These are phyloP conservation scores for Pythium oligandrum DNA, from an alignment of 352 stramenopile genomes.

Conservation along the genomic window DNA sequence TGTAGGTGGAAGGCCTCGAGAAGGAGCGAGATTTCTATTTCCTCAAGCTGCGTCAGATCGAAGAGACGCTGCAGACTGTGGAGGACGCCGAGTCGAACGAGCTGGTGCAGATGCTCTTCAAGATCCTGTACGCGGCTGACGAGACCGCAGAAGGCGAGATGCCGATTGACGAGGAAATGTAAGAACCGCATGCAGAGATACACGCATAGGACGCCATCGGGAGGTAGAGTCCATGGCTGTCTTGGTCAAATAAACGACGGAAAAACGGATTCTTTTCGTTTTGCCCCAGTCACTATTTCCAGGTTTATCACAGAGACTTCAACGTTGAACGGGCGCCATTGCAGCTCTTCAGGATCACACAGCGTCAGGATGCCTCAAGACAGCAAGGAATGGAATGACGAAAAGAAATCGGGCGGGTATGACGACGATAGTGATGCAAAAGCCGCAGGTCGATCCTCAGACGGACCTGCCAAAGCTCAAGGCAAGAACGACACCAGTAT, in stretches of 20 bases:
- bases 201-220: not conserved
- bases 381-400: too few species aligned
- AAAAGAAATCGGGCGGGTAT: too few species aligned
- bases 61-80: conserved; percentile 91
- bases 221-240: too few species aligned
- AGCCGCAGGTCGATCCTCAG: too few species aligned
- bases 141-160: conserved; percentile 34
- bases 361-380: too few species aligned
- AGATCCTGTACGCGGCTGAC: conserved; percentile 83
- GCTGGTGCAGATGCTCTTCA: conserved; percentile 70
- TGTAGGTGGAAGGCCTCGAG: conserved; percentile 84
- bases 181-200: not conserved
- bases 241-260: too few species aligned
- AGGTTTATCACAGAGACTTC: too few species aligned
- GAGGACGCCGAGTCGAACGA: conserved; percentile 54
- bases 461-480: not conserved
- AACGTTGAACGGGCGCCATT: too few species aligned
- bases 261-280: too few species aligned
- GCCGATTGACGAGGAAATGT: conserved; percentile 26
- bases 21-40: conserved; percentile 99
- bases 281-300: too few species aligned
- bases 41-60: conserved; percentile 97
- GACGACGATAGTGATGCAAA: too few species aligned
- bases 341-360: too few species aligned
- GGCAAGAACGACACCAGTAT: not conserved